These are phyloP conservation scores for Protomyces macrosporus DNA, from an alignment of 1,139 yeast species.

Conservation along the genomic window DNA sequence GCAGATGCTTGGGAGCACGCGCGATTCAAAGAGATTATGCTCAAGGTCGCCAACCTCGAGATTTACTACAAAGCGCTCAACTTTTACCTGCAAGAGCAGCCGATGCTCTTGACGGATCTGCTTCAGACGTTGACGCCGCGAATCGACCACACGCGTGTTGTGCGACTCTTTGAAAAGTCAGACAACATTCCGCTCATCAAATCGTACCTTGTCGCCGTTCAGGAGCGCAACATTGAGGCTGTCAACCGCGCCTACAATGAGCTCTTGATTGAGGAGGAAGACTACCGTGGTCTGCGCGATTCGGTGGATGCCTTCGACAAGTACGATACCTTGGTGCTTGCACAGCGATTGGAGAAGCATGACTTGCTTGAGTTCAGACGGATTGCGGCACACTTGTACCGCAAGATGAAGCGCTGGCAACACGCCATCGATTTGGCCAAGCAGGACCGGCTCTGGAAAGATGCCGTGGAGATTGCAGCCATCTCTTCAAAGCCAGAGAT, in stretches of 20 bases:
- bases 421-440: conserved; percentile 85
- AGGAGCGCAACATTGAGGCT: conserved; percentile 81
- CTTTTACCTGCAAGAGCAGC: conserved; percentile 88
- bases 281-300: conserved; percentile 78
- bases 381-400: conserved; percentile 87
- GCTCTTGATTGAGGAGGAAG: conserved; percentile 91
- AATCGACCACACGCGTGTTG: conserved; percentile 90
- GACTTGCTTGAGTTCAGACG: conserved; percentile 87
- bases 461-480: conserved; percentile 90
- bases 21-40: conserved; percentile 89
- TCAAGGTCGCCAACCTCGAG: conserved; percentile 92
- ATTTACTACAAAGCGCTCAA: conserved; percentile 95
- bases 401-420: conserved; percentile 88
- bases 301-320: conserved; percentile 87
- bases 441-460: conserved; percentile 90
- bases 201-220: conserved; percentile 87
- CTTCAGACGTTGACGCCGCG: conserved; percentile 82
- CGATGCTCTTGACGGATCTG: conserved; percentile 81
- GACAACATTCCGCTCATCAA: conserved; percentile 94
- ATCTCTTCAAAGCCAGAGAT: conserved; percentile 70
- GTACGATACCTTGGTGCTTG: conserved; percentile 86
- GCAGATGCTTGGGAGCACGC: conserved; percentile 90
- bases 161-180: conserved; percentile 87
- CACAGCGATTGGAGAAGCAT: conserved; percentile 88
- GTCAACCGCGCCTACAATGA: conserved; percentile 96